phyloP scores from a whole-genome alignment of 805 yeast genomes.

The Blastobotrys americana region DNA sequence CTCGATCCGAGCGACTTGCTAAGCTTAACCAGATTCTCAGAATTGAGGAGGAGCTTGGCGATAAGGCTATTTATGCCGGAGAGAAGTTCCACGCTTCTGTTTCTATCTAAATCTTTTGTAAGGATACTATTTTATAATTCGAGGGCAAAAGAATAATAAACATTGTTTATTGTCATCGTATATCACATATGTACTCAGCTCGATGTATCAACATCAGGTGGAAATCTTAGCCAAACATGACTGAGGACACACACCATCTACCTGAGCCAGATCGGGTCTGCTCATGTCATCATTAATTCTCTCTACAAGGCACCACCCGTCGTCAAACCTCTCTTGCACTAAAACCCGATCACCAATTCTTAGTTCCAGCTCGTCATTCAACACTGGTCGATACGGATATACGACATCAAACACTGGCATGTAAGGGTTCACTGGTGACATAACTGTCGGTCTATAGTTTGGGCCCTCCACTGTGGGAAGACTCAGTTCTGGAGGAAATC shows the following conservation, averaged over 20 bases:
- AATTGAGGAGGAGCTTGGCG: conserved; percentile 98
- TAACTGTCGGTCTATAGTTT: conserved; percentile 37
- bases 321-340: conserved; percentile 72
- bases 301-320: conserved; percentile 86
- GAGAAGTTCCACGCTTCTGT: conserved; percentile 64
- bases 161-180: too few species aligned
- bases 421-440: not conserved
- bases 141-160: too few species aligned
- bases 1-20: conserved; percentile 99
- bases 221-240: conserved; percentile 11
- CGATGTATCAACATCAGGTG: too few species aligned
- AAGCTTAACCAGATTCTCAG: conserved; percentile 97
- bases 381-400: conserved; percentile 66
- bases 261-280: conserved; percentile 1
- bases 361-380: conserved; percentile 73
- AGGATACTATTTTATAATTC: too few species aligned
- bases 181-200: too few species aligned
- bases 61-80: conserved; percentile 95
- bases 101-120: conserved; percentile 25
- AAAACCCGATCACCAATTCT: conserved; percentile 64
- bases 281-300: conserved; percentile 6
- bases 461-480: conserved; percentile 2
- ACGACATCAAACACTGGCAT: conserved; percentile 54
- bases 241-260: conserved; percentile 17
- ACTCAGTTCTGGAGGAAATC: not conserved